Evolutionary conservation across 768 basidiomycete species (phyloP).

Genomic region (Suillus discolor): DNA sequence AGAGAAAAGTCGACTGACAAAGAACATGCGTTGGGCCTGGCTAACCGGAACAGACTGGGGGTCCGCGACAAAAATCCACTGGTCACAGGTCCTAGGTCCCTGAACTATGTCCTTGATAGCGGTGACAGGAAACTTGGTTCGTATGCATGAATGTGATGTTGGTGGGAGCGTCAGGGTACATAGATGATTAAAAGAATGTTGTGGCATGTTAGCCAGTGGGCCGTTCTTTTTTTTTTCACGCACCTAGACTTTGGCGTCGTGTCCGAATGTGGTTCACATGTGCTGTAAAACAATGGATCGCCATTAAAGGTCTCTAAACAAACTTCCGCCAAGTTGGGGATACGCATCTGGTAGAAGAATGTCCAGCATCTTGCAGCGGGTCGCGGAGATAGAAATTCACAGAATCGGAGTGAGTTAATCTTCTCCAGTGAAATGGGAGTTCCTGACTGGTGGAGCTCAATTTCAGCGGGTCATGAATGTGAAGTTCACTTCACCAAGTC

Average conservation of each 20-base stretch:
- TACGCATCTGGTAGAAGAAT: neutral
- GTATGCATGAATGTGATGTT: neutral
- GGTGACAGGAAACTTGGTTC: neutral
- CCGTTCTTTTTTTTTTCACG: neutral
- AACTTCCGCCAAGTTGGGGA: slow-evolving; percentile 2
- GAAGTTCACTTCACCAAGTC: neutral
- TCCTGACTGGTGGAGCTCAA: slow-evolving; percentile 4
- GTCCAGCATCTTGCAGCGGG: slow-evolving; percentile 1
- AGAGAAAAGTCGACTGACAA: neutral
- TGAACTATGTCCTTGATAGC: neutral
- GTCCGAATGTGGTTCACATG: slow-evolving; percentile 4
- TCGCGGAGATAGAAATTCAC: slow-evolving; percentile 4
- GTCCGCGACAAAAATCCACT: neutral
- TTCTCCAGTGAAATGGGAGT: neutral
- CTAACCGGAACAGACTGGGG: neutral
- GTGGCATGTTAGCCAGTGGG: slow-evolving; percentile 2
- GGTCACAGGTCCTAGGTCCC: neutral
- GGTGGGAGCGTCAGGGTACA: neutral
- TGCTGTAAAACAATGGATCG: neutral
- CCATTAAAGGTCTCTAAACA: neutral
- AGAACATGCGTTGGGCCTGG: neutral
- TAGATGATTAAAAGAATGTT: neutral
- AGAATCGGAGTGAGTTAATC: neutral
- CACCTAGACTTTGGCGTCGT: neutral
- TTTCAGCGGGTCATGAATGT: neutral